These are phyloP conservation scores for Cladosporium oxysporum DNA, from an alignment of 2,329 filamentous ascomycete species.

Conservation along the genomic window DNA sequence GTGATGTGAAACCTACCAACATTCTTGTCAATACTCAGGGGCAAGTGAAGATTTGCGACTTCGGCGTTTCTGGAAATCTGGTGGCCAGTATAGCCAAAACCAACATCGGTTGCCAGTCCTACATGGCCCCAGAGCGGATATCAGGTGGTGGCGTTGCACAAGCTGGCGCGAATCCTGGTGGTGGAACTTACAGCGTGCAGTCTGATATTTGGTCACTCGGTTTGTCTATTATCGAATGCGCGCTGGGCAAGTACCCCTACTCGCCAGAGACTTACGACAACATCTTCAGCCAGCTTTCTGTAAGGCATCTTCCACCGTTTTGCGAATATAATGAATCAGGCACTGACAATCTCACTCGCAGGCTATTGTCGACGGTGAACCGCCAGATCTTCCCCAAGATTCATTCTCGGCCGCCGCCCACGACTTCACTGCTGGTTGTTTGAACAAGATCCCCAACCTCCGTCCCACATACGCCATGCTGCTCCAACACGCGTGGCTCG, in stretches of 20 bases:
- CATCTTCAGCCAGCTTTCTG: constrained; percentile 94
- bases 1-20: constrained; percentile 98
- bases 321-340: not conserved
- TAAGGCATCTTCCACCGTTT: constrained; percentile 56
- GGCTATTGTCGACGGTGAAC: constrained; percentile 98
- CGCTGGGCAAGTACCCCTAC: constrained; percentile 91
- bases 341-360: constrained; percentile 44
- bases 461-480: constrained; percentile 94
- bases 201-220: constrained; percentile 98
- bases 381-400: constrained; percentile 77
- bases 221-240: constrained; percentile 92
- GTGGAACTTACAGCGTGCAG: constrained; percentile 94
- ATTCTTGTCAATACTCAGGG: constrained; percentile 88
- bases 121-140: constrained; percentile 97
- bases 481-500: constrained; percentile 85
- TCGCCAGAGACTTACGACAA: constrained; percentile 97
- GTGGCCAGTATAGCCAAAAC: constrained; percentile 98
- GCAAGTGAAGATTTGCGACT: constrained; percentile 97
- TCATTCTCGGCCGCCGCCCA: constrained; percentile 77
- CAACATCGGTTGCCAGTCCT: constrained; percentile 98
- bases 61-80: constrained; percentile 93
- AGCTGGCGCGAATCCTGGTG: constrained; percentile 65
- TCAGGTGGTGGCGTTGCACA: constrained; percentile 79
- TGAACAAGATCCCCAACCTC: constrained; percentile 89
- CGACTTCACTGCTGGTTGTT: constrained; percentile 83